Conservation (phyloP, 176 grass and related monocot genomes). For the Typha latifolia region DNA sequence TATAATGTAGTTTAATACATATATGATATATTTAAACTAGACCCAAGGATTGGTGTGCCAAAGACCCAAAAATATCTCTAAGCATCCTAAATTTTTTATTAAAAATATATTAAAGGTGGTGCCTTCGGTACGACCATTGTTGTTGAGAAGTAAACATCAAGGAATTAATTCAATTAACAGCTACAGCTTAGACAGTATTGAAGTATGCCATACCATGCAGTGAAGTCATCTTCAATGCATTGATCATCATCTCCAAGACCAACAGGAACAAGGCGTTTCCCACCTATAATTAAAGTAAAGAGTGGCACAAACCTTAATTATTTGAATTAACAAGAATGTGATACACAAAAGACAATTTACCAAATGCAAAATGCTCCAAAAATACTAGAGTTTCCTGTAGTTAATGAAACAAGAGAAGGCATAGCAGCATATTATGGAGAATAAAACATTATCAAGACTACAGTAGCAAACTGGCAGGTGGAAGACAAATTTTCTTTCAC, state of each 20-base stretch:
- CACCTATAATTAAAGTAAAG: conserved; percentile 34
- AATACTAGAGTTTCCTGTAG: neutral
- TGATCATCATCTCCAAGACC: conserved; percentile 91
- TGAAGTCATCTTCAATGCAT: conserved; percentile 92
- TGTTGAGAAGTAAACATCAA: too few species aligned
- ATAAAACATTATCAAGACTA: neutral
- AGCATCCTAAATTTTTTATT: too few species aligned
- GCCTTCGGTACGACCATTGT: too few species aligned
- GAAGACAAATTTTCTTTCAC: too few species aligned
- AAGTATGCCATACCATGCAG: conserved; percentile 57
- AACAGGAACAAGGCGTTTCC: conserved; percentile 63
- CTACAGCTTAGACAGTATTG: neutral
- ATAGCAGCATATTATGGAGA: neutral
- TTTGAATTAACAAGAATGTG: neutral
- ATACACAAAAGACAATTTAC: conserved; percentile 3
- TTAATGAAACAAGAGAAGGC: neutral
- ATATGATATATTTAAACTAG: too few species aligned
- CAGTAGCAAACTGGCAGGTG: too few species aligned
- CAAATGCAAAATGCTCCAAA: neutral
- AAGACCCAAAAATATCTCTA: too few species aligned
- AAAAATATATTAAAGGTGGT: too few species aligned
- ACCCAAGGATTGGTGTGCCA: too few species aligned
- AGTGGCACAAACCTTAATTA: neutral
- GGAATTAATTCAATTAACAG: too few species aligned
- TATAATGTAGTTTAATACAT: too few species aligned